Conservation (phyloP, 257 asterid genomes). For the Solanum peruvianum region DNA sequence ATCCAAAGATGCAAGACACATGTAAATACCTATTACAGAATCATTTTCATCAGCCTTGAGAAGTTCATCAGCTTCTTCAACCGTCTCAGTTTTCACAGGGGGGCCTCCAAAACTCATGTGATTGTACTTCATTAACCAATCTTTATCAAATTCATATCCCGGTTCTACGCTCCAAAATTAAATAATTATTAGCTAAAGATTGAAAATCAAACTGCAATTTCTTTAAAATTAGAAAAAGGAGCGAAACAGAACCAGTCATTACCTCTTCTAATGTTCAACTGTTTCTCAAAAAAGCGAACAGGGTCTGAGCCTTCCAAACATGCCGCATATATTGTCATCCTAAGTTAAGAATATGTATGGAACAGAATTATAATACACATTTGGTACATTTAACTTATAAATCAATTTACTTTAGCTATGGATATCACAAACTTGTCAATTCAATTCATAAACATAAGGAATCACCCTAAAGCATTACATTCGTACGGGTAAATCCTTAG, state of each 20-base stretch:
- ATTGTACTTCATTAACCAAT: slow-evolving; percentile 43
- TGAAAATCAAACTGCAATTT: background rate
- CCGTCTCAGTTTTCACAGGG: slow-evolving; percentile 48
- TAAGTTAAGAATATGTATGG: background rate
- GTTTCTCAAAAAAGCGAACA: slow-evolving; percentile 69
- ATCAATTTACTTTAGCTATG: background rate
- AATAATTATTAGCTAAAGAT: background rate
- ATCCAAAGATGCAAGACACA: background rate
- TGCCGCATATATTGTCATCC: slow-evolving; percentile 70
- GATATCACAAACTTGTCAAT: background rate
- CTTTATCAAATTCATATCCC: slow-evolving; percentile 53
- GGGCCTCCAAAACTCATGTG: slow-evolving; percentile 98
- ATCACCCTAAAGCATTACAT: background rate
- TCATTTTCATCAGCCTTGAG: slow-evolving; percentile 43
- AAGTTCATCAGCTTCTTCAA: slow-evolving; percentile 68
- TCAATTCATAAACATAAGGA: background rate
- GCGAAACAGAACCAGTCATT: background rate
- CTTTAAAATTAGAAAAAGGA: background rate
- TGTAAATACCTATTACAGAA: slow-evolving; percentile 49
- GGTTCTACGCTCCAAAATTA: slow-evolving; percentile 20
- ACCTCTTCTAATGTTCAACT: slow-evolving; percentile 66
- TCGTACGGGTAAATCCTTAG: background rate
- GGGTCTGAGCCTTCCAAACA: slow-evolving; percentile 96
- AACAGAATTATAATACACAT: background rate
- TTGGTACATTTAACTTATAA: background rate